Evolutionary conservation across 768 basidiomycete species (phyloP).

Genomic region (Phlebiopsis flavidoalba): DNA sequence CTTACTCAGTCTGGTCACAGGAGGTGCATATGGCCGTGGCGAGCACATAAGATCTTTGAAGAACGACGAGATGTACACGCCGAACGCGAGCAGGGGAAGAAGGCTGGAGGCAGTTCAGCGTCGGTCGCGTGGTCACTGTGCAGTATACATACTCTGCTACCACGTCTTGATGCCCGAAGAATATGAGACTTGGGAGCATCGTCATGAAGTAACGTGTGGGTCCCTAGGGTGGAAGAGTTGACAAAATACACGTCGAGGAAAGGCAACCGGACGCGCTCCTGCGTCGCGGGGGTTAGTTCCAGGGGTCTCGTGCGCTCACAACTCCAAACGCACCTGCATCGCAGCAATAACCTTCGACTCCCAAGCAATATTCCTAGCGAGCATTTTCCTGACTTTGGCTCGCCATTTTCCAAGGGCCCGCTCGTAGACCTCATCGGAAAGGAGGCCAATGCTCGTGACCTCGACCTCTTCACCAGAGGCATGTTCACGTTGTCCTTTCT

Average conservation of each 20-base stretch:
- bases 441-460: conserved; percentile 20
- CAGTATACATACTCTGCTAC: conserved; percentile 61
- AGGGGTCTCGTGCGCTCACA: not conserved
- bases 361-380: conserved; percentile 48
- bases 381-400: conserved; percentile 46
- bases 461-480: conserved; percentile 5
- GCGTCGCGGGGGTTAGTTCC: not conserved
- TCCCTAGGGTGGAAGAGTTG: conserved; percentile 73
- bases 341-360: conserved; percentile 60
- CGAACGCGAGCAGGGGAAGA: conserved; percentile 63
- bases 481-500: not conserved
- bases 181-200: conserved; percentile 79
- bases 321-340: conserved; percentile 50
- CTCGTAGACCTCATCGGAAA: conserved; percentile 54
- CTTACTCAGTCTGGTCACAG: conserved; percentile 85
- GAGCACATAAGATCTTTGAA: conserved; percentile 88
- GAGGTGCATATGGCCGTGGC: conserved; percentile 87
- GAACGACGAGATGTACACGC: conserved; percentile 85
- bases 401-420: conserved; percentile 62
- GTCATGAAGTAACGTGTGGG: conserved; percentile 95
- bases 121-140: not conserved
- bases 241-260: conserved; percentile 81
- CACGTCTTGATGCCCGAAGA: conserved; percentile 73
- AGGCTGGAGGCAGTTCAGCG: conserved; percentile 38
- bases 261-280: conserved; percentile 53